Conservation (phyloP, 305 asterid genomes). For the Fraxinus xanthoxyloides region DNA sequence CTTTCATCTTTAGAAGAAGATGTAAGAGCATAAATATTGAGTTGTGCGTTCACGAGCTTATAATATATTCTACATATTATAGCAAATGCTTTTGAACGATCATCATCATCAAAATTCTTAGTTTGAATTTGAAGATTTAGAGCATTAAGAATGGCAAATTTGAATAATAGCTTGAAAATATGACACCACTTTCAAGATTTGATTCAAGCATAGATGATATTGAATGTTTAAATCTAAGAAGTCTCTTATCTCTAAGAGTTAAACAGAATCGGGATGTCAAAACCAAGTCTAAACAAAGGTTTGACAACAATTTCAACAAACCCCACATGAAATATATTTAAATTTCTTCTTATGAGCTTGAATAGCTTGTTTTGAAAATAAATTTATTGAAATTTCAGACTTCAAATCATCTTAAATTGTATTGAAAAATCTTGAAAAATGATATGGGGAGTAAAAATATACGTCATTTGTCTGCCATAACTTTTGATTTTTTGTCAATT, state of each 20-base stretch:
- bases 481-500: background rate
- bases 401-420: background rate
- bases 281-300: background rate
- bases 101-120: background rate
- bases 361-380: too few relatives aligned
- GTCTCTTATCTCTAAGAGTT: background rate
- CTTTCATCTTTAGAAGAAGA: background rate
- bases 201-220: background rate
- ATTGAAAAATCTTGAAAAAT: background rate
- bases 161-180: background rate
- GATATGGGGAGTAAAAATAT: background rate
- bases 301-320: background rate
- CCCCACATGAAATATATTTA: too few relatives aligned
- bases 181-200: background rate
- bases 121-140: background rate
- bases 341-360: too few relatives aligned
- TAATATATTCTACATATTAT: background rate
- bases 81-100: background rate
- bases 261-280: background rate
- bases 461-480: background rate
- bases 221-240: background rate
- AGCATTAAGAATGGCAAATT: background rate
- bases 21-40: background rate
- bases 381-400: too few relatives aligned
- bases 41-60: background rate